phyloP scores from a whole-genome alignment of 129 eudicot genomes.

The Flaveria bidentis region DNA sequence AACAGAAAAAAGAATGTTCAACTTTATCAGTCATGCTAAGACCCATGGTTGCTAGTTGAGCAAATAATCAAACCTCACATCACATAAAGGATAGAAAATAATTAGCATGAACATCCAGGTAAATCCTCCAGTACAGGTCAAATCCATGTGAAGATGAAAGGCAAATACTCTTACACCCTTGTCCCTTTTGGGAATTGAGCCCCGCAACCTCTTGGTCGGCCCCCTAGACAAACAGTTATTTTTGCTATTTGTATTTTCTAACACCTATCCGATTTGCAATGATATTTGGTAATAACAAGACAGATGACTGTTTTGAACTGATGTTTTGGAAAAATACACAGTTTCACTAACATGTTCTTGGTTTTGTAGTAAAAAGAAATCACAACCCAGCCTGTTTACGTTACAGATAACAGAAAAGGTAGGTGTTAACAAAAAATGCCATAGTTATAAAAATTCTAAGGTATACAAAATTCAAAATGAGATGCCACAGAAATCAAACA shows the following conservation, averaged over 20 bases:
- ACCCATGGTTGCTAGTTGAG: neutral
- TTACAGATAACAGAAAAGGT: neutral
- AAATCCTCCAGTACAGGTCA: slow-evolving; percentile 14
- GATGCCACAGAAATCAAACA: neutral
- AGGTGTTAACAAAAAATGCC: neutral
- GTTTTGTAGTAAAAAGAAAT: neutral
- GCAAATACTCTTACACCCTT: neutral
- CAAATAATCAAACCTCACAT: slow-evolving; percentile 17
- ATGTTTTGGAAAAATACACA: neutral
- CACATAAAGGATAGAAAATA: neutral
- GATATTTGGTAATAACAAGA: neutral
- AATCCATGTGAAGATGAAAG: neutral
- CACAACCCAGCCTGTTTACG: neutral
- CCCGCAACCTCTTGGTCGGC: neutral
- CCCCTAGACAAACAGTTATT: neutral
- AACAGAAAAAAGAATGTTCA: slow-evolving; percentile 24
- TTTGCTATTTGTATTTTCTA: neutral
- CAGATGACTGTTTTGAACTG: neutral
- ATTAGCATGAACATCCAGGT: slow-evolving; percentile 12
- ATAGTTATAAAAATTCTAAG: neutral
- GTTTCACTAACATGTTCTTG: neutral
- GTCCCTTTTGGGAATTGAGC: neutral
- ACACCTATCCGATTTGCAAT: neutral
- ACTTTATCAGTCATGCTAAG: neutral
- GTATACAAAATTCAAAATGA: neutral